Evolutionary conservation across 495 filamentous ascomycete genomes (phyloP), one percentile per base, ranked within the genome.

Genomic region (Elasticomyces elasticus): DNA sequence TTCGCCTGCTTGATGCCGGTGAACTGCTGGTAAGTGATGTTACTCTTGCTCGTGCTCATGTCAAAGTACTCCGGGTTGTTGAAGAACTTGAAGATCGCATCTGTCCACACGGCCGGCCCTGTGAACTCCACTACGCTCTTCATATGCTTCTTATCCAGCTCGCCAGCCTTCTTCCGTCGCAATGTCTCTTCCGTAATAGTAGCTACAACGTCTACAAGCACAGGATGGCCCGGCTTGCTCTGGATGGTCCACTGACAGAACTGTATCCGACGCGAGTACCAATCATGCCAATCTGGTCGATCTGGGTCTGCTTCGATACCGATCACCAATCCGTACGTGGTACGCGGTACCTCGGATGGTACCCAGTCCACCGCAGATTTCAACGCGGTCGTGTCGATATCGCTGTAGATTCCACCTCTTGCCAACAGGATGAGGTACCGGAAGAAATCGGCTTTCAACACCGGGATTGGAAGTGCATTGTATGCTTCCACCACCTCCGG

Each of bases 171-270:
- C 71, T 94, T 91, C 67, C 84, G 79, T 51, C 78, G 76, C 35
- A 97, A 72, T 6, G 90, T 84, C 64, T 89, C 80, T 58, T 85
- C 74, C 0, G 89, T 94, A 62, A 98, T 86, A 55, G 82, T 84
- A 13, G 86, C 77, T 25, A 98, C 86, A 48, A 96, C 79, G 52
- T 96, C 88, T 24, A 86, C 79, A 43, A 98, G 74, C 20, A 96
- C 84, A 0, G 92, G 92, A 63, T 98, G 92, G 7, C 92, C 92
- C 0, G 92, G 85, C 67, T 98, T 98, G 38, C 86, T 72, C 64
- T 96, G 91, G 48, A 98, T 95, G 3, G 92, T 98, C 92, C 92
- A 98, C 66, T 98, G 92, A 68, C 92, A 98, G 68, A 98, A 98
- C 63, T 98, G 92, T 47, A 98, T 88, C 25, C 92, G 77, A 49